These are phyloP conservation scores for Reutealis trisperma DNA, from an alignment of 345 rosid genomes.

Conservation along the genomic window DNA sequence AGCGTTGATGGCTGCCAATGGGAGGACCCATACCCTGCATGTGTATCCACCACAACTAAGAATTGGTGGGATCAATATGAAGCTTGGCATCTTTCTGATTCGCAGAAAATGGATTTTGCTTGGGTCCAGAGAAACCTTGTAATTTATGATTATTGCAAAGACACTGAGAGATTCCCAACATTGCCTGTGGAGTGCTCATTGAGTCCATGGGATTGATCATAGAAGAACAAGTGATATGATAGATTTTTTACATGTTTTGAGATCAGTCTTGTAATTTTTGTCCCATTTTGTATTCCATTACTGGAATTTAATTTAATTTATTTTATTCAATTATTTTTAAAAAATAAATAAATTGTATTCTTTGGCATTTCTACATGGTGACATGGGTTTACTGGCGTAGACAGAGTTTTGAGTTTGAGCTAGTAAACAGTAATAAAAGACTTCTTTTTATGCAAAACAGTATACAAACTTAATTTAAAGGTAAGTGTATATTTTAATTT, in stretches of 20 bases:
- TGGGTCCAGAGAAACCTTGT: conserved; percentile 95
- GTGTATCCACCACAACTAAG: conserved; percentile 83
- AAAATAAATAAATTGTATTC: too few species aligned
- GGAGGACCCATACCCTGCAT: conserved; percentile 88
- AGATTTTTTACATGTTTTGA: not conserved
- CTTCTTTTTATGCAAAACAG: too few species aligned
- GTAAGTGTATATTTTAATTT: too few species aligned
- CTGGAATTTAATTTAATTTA: not conserved
- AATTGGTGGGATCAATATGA: conserved; percentile 93
- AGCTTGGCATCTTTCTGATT: conserved; percentile 84
- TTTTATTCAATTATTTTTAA: conserved; percentile 4
- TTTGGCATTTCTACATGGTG: too few species aligned
- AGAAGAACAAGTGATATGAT: not conserved
- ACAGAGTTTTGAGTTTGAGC: too few species aligned
- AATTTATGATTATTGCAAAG: conserved; percentile 84
- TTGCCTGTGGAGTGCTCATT: conserved; percentile 78
- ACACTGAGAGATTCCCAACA: conserved; percentile 53
- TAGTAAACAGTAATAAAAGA: too few species aligned
- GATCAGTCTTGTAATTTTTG: not conserved
- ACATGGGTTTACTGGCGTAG: too few species aligned
- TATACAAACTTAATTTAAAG: too few species aligned
- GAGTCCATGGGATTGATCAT: conserved; percentile 68
- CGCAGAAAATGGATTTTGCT: conserved; percentile 78
- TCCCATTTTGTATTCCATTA: not conserved
- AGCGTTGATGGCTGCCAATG: conserved; percentile 82